Evolutionary conservation across 805 yeast genomes (phyloP).

Genomic region (Kluyveromyces starmeri): DNA sequence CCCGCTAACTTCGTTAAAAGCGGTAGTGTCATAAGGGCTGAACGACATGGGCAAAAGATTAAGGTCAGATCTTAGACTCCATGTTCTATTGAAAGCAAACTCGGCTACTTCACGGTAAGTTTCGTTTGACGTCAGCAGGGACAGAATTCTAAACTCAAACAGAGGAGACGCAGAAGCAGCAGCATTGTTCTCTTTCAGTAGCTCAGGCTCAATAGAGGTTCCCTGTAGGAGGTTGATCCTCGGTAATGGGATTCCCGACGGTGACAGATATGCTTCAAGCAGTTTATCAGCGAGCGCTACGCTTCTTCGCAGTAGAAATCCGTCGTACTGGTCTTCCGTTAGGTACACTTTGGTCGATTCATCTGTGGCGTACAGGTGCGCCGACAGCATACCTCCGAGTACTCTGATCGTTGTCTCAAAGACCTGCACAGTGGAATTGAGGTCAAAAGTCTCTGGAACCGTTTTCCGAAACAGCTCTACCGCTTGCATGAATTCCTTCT

Average conservation of each 20-base stretch:
- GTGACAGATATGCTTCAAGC: slow-evolving; percentile 58
- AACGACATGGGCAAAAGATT: slow-evolving; percentile 74
- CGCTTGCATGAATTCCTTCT: slow-evolving; percentile 41
- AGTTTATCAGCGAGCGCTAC: slow-evolving; percentile 65
- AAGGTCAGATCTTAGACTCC: slow-evolving; percentile 55
- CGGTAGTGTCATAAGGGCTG: slow-evolving; percentile 45
- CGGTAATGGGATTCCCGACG: slow-evolving; percentile 65
- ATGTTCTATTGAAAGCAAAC: slow-evolving; percentile 55
- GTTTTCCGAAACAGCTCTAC: slow-evolving; percentile 33
- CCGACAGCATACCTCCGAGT: slow-evolving; percentile 71
- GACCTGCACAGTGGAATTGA: slow-evolving; percentile 71
- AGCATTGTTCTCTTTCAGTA: slow-evolving; percentile 64
- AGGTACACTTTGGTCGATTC: slow-evolving; percentile 33
- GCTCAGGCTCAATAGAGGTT: slow-evolving; percentile 34
- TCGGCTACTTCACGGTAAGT: slow-evolving; percentile 56
- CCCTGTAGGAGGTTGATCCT: slow-evolving; percentile 62
- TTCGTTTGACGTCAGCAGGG: slow-evolving; percentile 65
- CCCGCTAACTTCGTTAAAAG: slow-evolving; percentile 60
- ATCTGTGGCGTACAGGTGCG: slow-evolving; percentile 63
- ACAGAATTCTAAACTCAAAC: slow-evolving; percentile 69
- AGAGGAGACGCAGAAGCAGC: slow-evolving; percentile 84
- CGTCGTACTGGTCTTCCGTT: slow-evolving; percentile 44
- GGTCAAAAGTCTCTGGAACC: slow-evolving; percentile 37
- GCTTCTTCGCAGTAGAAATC: slow-evolving; percentile 63
- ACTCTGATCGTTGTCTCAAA: slow-evolving; percentile 80